phyloP scores from a whole-genome alignment of 139 green algal species.

The Pleodorina starrii region DNA sequence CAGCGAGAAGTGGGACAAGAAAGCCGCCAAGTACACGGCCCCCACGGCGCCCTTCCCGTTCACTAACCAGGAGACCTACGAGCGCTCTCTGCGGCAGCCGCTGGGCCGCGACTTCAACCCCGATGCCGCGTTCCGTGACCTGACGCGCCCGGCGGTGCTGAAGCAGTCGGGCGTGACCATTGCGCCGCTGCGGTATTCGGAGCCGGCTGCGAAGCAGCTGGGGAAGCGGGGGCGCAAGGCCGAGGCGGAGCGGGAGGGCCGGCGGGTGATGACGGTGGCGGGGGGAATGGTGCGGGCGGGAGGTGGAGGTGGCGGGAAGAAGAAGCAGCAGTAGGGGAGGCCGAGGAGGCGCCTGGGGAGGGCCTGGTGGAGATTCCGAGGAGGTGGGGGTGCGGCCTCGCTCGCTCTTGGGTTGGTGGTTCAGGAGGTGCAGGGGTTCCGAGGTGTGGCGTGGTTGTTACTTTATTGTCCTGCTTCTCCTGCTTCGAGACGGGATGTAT shows the following conservation, averaged over 20 bases:
- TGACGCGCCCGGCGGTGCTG: constrained; percentile 83
- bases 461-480: no score
- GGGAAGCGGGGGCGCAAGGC: background rate
- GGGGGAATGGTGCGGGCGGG: background rate
- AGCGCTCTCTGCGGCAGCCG: constrained; percentile 81
- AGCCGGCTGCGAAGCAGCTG: background rate
- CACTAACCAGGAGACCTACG: constrained; percentile 65
- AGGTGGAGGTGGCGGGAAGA: no score
- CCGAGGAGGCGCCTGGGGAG: no score
- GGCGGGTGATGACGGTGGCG: constrained; percentile 14
- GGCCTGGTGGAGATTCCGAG: no score
- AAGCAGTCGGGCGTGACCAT: constrained; percentile 85
- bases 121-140: constrained; percentile 77
- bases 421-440: no score
- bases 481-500: no score
- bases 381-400: no score
- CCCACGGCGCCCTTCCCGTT: constrained; percentile 79
- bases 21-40: constrained; percentile 81
- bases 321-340: no score
- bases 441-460: no score
- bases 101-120: constrained; percentile 95
- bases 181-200: constrained; percentile 58
- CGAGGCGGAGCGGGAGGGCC: background rate
- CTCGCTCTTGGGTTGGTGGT: no score
- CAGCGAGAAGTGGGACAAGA: constrained; percentile 92